Percentiles rank a stretch among this genome's conserved stretches.
phyloP scores from a whole-genome alignment of 2,329 filamentous ascomycete species.

The Paecilomyces formosus region DNA sequence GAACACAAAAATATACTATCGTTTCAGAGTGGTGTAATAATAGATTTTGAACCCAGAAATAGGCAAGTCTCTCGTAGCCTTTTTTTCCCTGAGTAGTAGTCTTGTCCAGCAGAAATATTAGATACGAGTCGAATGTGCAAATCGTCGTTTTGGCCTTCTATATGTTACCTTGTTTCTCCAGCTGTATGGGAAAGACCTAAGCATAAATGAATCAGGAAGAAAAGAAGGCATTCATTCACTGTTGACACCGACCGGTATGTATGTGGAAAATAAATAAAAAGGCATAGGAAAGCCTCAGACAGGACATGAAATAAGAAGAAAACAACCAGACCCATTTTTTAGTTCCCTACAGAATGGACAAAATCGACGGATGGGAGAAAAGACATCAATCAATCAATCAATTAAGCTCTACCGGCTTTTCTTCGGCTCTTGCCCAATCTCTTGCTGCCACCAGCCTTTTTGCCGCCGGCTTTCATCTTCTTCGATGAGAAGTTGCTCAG shows the following conservation, averaged over 20 bases:
- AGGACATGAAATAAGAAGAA: not conserved
- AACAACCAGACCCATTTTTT: not conserved
- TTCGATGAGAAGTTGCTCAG: slow-evolving; percentile 70
- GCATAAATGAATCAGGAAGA: not conserved
- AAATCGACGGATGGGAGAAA: not conserved
- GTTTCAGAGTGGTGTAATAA: no score
- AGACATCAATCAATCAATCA: not conserved
- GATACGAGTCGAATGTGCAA: no score
- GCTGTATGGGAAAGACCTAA: not conserved
- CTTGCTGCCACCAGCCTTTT: slow-evolving; percentile 28
- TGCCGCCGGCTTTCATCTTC: slow-evolving; percentile 65
- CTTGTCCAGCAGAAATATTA: no score
- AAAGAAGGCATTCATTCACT: not conserved
- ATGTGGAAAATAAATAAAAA: not conserved
- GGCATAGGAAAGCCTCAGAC: not conserved
- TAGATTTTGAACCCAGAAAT: no score
- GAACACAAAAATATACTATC: no score
- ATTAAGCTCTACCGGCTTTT: slow-evolving; percentile 19
- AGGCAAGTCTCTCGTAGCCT: no score
- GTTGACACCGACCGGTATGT: not conserved
- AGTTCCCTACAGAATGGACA: not conserved
- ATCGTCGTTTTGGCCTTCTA: no score
- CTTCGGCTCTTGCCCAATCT: slow-evolving; percentile 47
- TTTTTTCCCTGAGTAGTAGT: no score
- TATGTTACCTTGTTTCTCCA: no score